Evolutionary conservation across 2,329 filamentous ascomycete genomes (phyloP).

Genomic region (Ustulina deusta): DNA sequence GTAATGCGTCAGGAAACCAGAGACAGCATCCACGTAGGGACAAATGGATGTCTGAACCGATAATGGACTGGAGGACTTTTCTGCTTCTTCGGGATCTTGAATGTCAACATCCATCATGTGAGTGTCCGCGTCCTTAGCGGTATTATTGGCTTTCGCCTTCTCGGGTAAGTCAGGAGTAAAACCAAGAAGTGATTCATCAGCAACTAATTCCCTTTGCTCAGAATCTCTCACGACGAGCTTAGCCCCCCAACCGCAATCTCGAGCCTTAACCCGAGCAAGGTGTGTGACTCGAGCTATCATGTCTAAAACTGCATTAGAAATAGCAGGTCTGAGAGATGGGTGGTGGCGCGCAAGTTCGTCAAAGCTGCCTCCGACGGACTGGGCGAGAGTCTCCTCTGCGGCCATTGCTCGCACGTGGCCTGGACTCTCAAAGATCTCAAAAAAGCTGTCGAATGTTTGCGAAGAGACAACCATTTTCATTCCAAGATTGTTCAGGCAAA

Average conservation of each 20-base stretch:
- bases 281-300: conserved; percentile 87
- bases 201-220: conserved; percentile 69
- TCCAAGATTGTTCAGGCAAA: conserved; percentile 89
- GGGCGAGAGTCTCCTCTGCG: conserved; percentile 75
- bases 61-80: conserved; percentile 35
- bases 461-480: conserved; percentile 90
- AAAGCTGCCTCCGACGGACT: conserved; percentile 83
- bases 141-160: conserved; percentile 56
- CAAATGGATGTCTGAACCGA: conserved; percentile 59
- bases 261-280: conserved; percentile 77
- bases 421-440: conserved; percentile 96
- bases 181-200: conserved; percentile 59
- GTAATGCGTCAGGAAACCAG: conserved; percentile 81
- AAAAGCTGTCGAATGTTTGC: conserved; percentile 83
- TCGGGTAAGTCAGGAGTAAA: conserved; percentile 39
- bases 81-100: conserved; percentile 41
- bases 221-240: conserved; percentile 77
- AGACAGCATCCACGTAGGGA: conserved; percentile 79
- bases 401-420: conserved; percentile 88
- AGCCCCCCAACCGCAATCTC: conserved; percentile 77
- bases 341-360: conserved; percentile 97
- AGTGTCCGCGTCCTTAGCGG: conserved; percentile 64
- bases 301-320: conserved; percentile 86
- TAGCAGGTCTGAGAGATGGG: conserved; percentile 80
- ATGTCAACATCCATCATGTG: conserved; percentile 72